Evolutionary conservation across 805 yeast species (phyloP), one percentile per base, ranked within the genome.

Genomic region (Lachancea meyersii): DNA sequence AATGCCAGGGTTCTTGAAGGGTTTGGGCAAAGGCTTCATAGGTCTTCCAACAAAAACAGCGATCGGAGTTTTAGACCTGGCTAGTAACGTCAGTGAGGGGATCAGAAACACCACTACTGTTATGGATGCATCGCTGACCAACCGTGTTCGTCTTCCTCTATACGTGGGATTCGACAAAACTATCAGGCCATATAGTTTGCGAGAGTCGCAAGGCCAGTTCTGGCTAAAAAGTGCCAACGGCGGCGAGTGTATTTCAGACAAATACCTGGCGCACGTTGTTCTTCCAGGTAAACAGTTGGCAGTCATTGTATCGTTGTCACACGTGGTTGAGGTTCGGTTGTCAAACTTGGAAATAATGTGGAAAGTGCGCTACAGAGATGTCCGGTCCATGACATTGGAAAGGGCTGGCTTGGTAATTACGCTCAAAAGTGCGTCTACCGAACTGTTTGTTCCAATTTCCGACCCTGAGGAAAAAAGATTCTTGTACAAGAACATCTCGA

Each of bases 41-140:
- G 98, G 98, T 0, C 66, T 94, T 23, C 98, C 99, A 0, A 89
- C 98, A 0, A 93, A 93, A 68, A 86, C 97, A 0, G 96, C 96
- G 0, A 88, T 91, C 52, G 99, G 99, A 10, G 60, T 93, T 19
- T 81, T 93, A 51, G 99, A 93, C 59, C 70, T 94, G 48, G 96
- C 97, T 1, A 83, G 85, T 41, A 91, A 86, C 61, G 80, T 93
- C 28, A 81, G 95, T 65, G 97, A 89, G 59, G 97, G 97, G 21
- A 88, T 94, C 38, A 74, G 89, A 47, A 89, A 82, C 59, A 86
- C 97, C 0, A 87, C 99, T 0, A 86, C 96, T 0, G 91, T 85
- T 1, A 82, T 87, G 58, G 96, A 87, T 59, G 77, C 74, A 3
- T 87, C 80, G 33, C 82, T 82, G 0, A 73, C 89, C 37, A 85